Percentiles rank a stretch among this genome's conserved stretches.
These are phyloP conservation scores for Colletotrichum sp. DNA, from an alignment of 2,329 filamentous ascomycete species.

Conservation along the genomic window DNA sequence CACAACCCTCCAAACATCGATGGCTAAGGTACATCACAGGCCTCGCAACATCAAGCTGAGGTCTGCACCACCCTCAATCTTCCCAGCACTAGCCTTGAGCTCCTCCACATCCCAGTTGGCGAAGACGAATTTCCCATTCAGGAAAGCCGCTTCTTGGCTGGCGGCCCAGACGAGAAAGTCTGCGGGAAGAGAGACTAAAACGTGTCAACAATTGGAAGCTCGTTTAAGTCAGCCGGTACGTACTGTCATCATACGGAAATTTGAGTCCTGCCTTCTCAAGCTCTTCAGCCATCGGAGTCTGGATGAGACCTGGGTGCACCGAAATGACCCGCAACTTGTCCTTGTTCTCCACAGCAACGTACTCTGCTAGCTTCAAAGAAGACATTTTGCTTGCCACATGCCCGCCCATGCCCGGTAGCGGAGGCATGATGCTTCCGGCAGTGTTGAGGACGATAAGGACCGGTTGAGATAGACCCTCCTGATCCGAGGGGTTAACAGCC, in stretches of 20 bases:
- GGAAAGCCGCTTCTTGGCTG: neutral
- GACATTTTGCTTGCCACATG: neutral
- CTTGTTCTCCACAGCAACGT: neutral
- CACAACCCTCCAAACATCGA: neutral
- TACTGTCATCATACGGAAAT: neutral
- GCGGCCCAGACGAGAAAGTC: neutral
- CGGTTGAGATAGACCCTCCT: fast-evolving
- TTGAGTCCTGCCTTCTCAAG: neutral
- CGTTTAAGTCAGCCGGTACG: neutral
- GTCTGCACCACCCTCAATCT: neutral
- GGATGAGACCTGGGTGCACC: neutral
- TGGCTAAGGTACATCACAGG: neutral
- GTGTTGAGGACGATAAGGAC: neutral
- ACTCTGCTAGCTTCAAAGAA: neutral
- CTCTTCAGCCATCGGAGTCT: neutral
- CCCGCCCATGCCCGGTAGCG: neutral
- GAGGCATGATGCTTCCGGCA: neutral
- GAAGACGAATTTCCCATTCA: neutral
- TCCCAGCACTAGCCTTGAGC: neutral
- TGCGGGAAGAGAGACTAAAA: neutral
- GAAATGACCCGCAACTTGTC: neutral
- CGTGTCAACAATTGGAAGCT: neutral
- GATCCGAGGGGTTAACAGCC: neutral
- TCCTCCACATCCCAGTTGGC: neutral
- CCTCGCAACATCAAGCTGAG: neutral